Conservation (phyloP, 768 basidiomycete species). For the Russula dissimulans region DNA sequence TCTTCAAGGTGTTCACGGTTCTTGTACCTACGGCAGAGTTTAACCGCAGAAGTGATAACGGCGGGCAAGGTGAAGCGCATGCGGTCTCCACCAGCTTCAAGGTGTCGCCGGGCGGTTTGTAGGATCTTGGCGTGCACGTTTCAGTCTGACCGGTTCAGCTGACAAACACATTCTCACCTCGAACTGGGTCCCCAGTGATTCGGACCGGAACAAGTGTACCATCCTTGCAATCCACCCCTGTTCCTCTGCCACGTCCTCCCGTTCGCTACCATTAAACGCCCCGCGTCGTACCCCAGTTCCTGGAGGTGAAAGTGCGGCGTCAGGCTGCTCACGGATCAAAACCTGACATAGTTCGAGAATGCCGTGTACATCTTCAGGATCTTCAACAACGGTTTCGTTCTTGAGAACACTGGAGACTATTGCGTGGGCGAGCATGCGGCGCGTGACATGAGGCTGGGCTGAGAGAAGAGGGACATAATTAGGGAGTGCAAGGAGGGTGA, state of each 20-base stretch:
- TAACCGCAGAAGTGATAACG: conserved; percentile 86
- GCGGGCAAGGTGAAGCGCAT: conserved; percentile 98
- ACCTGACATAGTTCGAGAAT: conserved; percentile 90
- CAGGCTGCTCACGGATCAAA: conserved; percentile 76
- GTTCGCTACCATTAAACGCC: conserved; percentile 48
- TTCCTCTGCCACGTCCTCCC: conserved; percentile 93
- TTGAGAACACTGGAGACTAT: conserved; percentile 91
- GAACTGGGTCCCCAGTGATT: conserved; percentile 82
- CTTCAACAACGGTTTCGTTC: conserved; percentile 93
- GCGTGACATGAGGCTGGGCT: conserved; percentile 81
- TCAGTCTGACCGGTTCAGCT: neutral
- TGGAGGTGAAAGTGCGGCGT: conserved; percentile 33
- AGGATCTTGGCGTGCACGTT: conserved; percentile 47
- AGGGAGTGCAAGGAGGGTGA: conserved; percentile 94
- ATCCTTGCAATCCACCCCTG: conserved; percentile 98
- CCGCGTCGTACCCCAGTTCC: conserved; percentile 45
- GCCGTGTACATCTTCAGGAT: conserved; percentile 88
- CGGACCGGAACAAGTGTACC: conserved; percentile 90
- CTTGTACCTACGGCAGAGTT: conserved; percentile 88
- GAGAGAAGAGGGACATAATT: conserved; percentile 77
- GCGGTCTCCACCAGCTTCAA: conserved; percentile 85
- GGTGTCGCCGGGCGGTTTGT: conserved; percentile 84
- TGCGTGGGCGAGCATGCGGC: conserved; percentile 89
- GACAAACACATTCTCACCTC: conserved; percentile 44
- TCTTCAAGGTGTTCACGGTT: conserved; percentile 67